Base-by-base conservation (phyloP, 768 basidiomycete genomes). In the Hemileccinum impolitum region DNA sequence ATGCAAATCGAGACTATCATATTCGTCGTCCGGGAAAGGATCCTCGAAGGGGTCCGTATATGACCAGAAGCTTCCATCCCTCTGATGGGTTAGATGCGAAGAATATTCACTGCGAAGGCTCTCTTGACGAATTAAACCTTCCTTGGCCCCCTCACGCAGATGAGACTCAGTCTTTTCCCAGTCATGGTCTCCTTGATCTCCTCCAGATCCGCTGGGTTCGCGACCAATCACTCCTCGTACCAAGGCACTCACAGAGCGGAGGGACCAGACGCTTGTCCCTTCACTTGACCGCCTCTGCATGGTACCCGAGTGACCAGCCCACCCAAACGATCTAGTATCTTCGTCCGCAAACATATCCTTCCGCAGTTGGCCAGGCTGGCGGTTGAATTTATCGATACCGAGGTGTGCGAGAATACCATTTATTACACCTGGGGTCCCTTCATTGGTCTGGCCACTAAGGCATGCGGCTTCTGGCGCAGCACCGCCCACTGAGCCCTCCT, bases 301-400 rank as follows among this genome's bases (percentile, higher is more conserved):
- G n/a, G 39, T 25, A 10, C 17, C 53, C 66, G 54, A 47, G 35
- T 49, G 38, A 30, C 53, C 52, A 34, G 34, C 46, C 53, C 47
- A 39, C 12, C 57, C 57, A 36, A 85, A 80, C 14, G 80, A 75
- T 9, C 74, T 72, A 2, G 75, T 72, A 57, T 90, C 88, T 65
- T 90, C 88, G 47, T 91, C 87, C 4, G 81, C 85, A 30, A 90
- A 76, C 78, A 90, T 89, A 61, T 90, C 86, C 26, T 77, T 74
- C 26, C 87, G 74, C 46, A 65, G 67, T 9, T 47, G 58, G 25
- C 6, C 46, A 15, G 45, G n/a, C 9, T 6, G 32, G 14, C 45
- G 47, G 11, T 43, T 46, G 47, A 40, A 43, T 43, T 46, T 63
- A 19, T 34, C 46, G 48, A 67, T 38, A 28, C 66, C 59, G n/a